Conservation (phyloP, 2,329 filamentous ascomycete genomes). For the Aspergillus tubingensis region DNA sequence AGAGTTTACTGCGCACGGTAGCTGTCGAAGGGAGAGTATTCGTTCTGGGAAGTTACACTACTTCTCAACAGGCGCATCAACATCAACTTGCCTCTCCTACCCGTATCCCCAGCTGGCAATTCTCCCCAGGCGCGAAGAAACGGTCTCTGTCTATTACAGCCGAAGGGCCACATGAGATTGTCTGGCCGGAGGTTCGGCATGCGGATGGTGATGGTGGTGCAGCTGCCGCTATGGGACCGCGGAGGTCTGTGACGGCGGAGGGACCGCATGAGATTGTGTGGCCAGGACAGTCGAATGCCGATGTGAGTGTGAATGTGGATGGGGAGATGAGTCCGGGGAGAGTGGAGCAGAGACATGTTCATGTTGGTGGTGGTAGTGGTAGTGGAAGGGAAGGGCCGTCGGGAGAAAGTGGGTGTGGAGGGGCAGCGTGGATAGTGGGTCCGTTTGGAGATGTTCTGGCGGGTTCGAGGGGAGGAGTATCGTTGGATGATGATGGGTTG, state of each 20-base stretch:
- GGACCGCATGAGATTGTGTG: constrained; percentile 52
- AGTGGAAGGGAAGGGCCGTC: background rate
- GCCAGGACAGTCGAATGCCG: constrained; percentile 24
- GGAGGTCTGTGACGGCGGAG: constrained; percentile 36
- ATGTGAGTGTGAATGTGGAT: background rate
- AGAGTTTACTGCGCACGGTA: background rate
- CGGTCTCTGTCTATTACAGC: background rate
- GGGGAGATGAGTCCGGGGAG: background rate
- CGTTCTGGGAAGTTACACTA: background rate
- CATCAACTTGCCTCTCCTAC: too few relatives aligned
- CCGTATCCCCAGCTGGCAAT: too few relatives aligned
- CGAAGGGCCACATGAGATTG: background rate
- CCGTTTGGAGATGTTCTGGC: background rate
- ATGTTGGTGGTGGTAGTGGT: background rate
- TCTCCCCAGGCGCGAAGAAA: background rate
- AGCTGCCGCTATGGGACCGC: background rate
- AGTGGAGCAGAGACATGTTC: background rate
- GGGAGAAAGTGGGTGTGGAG: background rate
- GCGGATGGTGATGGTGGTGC: background rate
- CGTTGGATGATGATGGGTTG: background rate
- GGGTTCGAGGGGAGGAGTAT: background rate
- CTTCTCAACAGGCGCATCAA: background rate
- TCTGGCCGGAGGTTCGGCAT: background rate
- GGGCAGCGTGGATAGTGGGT: background rate
- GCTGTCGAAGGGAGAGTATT: background rate